phyloP scores from a whole-genome alignment of 1,139 yeast species.

The Yamadazyma taylorii region DNA sequence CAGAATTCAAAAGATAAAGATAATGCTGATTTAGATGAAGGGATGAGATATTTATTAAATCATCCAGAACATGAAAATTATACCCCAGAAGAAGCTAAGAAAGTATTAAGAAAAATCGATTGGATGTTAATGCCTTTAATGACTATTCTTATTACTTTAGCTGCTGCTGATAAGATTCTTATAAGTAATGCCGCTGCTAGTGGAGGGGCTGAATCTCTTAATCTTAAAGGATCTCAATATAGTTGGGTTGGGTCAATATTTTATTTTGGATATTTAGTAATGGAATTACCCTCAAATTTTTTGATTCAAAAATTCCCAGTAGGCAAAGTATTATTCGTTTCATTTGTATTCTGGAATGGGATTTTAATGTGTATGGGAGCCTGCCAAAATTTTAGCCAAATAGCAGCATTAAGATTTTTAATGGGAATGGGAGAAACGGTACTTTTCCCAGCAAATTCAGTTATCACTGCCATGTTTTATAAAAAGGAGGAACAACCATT shows the following conservation, averaged over 20 bases:
- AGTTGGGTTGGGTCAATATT: slow-evolving; percentile 21
- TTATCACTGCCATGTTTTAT: slow-evolving; percentile 16
- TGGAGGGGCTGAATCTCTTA: slow-evolving; percentile 26
- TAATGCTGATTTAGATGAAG: slow-evolving; percentile 20
- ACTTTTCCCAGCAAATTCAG: slow-evolving; percentile 15
- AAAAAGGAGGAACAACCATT: slow-evolving; percentile 16
- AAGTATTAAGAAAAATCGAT: slow-evolving; percentile 24
- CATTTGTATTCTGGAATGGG: slow-evolving; percentile 16
- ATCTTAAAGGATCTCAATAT: slow-evolving; percentile 19
- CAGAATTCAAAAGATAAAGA: slow-evolving; percentile 3
- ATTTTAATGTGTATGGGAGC: slow-evolving; percentile 16
- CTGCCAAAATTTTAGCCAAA: slow-evolving; percentile 13
- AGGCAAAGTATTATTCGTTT: slow-evolving; percentile 12
- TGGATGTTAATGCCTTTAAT: slow-evolving; percentile 19
- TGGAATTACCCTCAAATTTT: slow-evolving; percentile 15
- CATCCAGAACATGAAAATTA: slow-evolving; percentile 22
- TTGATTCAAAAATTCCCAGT: slow-evolving; percentile 18
- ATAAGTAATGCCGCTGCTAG: slow-evolving; percentile 41
- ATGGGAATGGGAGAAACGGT: slow-evolving; percentile 18
- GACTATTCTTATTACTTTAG: slow-evolving; percentile 15
- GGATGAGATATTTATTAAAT: slow-evolving; percentile 19
- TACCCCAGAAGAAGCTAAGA: slow-evolving; percentile 21
- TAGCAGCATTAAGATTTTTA: slow-evolving; percentile 17
- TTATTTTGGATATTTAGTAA: slow-evolving; percentile 19
- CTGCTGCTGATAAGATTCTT: slow-evolving; percentile 20